Evolutionary conservation across 2,329 filamentous ascomycete genomes (phyloP).

Genomic region (Didymella keratinophila): DNA sequence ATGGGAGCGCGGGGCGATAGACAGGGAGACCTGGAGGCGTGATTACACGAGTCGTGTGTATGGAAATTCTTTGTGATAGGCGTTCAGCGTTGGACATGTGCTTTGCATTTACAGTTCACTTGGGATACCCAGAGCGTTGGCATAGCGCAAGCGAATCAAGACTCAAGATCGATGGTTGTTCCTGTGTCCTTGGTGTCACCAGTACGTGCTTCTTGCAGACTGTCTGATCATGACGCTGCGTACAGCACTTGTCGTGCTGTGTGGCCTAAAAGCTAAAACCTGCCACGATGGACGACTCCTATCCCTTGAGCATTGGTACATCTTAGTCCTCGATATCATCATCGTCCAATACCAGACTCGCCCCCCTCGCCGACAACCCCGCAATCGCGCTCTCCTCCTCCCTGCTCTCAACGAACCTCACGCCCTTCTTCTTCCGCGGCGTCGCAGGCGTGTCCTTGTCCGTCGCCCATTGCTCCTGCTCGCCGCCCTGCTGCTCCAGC

Average conservation of each 20-base stretch:
- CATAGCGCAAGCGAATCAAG: constrained; percentile 9
- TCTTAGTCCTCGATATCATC: constrained; percentile 58
- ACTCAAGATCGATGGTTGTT: neutral
- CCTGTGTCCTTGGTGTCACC: too few species aligned
- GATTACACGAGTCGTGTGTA: too few species aligned
- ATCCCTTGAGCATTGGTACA: too few species aligned
- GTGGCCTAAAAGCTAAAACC: too few species aligned
- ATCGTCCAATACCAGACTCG: constrained; percentile 55
- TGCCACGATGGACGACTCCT: too few species aligned
- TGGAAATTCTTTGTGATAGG: neutral
- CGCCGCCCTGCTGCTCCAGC: constrained; percentile 31
- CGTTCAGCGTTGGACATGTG: constrained; percentile 7
- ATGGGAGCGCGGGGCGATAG: neutral
- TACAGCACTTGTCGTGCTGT: too few species aligned
- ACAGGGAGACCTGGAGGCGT: neutral
- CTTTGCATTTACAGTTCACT: constrained; percentile 12
- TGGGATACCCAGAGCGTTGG: constrained; percentile 22
- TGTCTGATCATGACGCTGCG: neutral
- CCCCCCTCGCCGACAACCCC: constrained; percentile 33
- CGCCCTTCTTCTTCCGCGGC: constrained; percentile 28
- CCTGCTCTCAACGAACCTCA: constrained; percentile 3
- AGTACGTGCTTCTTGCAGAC: too few species aligned
- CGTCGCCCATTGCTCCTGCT: constrained; percentile 54
- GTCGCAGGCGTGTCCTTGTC: constrained; percentile 47
- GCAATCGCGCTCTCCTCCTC: constrained; percentile 35